Conservation (phyloP, 169 alveolate genomes). For the Eimeria acervulina region DNA sequence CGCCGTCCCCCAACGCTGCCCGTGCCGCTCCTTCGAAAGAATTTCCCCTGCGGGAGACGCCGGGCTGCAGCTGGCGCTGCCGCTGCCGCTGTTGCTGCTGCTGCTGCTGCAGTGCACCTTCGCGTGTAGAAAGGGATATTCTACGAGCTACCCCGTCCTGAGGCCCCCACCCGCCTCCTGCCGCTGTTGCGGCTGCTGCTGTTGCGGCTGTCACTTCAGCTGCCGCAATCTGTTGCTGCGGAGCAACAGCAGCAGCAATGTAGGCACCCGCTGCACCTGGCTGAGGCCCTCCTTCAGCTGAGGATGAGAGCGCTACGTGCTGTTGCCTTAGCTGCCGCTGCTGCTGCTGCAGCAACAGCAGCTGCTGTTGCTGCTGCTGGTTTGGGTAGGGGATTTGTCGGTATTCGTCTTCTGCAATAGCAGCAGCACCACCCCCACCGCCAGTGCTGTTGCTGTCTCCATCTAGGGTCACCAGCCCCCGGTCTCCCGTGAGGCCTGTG, state of each 20-base stretch:
- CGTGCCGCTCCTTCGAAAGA: background rate
- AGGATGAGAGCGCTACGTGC: background rate
- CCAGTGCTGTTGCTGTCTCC: constrained; percentile 38
- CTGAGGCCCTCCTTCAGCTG: background rate
- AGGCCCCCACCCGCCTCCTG: constrained; percentile 8
- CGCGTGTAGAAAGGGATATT: background rate
- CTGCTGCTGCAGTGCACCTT: background rate
- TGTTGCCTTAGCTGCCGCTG: background rate
- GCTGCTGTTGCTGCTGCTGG: constrained; percentile 43
- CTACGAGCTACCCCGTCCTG: background rate
- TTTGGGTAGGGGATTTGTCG: background rate
- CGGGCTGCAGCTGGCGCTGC: constrained; percentile 29
- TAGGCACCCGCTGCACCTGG: constrained; percentile 27
- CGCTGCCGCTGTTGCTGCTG: constrained; percentile 12
- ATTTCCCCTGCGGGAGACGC: background rate
- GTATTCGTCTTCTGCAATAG: constrained; percentile 4
- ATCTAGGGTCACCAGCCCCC: constrained; percentile 51
- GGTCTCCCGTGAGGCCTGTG: constrained; percentile 75
- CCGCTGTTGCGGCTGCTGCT: constrained; percentile 47
- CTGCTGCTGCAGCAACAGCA: constrained; percentile 47
- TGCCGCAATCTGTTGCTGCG: background rate
- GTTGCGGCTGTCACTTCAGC: constrained; percentile 1
- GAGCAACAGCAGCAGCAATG: constrained; percentile 31
- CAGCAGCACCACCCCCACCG: constrained; percentile 26
- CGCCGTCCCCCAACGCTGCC: constrained; percentile 24